Conservation (phyloP, 192 early-diverging fungal species). For the Dissophora globulifera region DNA sequence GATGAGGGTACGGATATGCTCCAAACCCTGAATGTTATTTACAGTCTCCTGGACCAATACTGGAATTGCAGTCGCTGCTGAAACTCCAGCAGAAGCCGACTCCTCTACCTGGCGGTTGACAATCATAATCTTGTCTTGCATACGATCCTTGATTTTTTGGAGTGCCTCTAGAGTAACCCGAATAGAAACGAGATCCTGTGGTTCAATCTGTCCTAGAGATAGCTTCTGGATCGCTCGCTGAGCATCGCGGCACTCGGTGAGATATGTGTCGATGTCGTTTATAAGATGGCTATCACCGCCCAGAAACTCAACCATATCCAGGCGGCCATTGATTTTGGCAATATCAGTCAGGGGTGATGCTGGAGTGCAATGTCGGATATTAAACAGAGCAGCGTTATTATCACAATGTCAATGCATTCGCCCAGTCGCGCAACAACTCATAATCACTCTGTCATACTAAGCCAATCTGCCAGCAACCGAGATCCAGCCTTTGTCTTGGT, state of each 20-base stretch:
- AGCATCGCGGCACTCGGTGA: slow-evolving; percentile 71
- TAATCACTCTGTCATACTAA: slow-evolving; percentile 61
- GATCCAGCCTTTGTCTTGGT: slow-evolving; percentile 86
- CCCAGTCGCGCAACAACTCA: too few relatives aligned
- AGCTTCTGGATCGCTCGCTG: slow-evolving; percentile 77
- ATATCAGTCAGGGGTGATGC: slow-evolving; percentile 75
- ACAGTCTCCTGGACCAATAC: slow-evolving; percentile 18
- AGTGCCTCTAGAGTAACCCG: slow-evolving; percentile 67
- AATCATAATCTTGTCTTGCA: slow-evolving; percentile 21
- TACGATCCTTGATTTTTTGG: slow-evolving; percentile 48
- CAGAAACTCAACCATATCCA: slow-evolving; percentile 84
- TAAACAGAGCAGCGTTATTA: too few relatives aligned
- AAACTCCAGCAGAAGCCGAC: neutral
- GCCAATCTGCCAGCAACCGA: slow-evolving; percentile 74
- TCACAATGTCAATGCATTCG: too few relatives aligned
- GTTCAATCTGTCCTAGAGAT: slow-evolving; percentile 71
- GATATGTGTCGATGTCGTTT: slow-evolving; percentile 55
- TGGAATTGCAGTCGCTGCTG: neutral
- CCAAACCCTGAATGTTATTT: slow-evolving; percentile 23
- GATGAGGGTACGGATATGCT: slow-evolving; percentile 34
- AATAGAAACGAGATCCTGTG: slow-evolving; percentile 70
- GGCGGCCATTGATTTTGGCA: slow-evolving; percentile 71
- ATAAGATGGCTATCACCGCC: slow-evolving; percentile 63
- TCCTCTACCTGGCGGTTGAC: neutral
- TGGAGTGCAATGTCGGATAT: slow-evolving; percentile 30